Evolutionary conservation across 495 filamentous ascomycete genomes (phyloP), one percentile per base, ranked within the genome.

Genomic region (Terfezia claveryi): DNA sequence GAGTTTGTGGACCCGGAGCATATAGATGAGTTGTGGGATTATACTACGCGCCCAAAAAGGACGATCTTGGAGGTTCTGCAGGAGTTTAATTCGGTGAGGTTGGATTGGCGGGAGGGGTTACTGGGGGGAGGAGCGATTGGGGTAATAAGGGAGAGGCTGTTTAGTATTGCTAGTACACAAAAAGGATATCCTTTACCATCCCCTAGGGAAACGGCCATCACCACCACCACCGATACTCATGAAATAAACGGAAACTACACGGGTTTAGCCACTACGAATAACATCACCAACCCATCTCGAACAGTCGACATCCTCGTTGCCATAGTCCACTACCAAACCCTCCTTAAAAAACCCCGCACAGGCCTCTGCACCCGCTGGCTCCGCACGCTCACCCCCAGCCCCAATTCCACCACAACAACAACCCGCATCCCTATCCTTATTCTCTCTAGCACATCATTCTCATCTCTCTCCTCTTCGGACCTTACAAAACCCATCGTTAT

Each of bases 11-110:
- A 80, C 54, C 77, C 83, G 0, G 73, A 80, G 16, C 83, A 80
- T 64, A 74, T 85, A 10, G 87, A 96, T 60, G 92, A 99, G 57
- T 77, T 92, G 16, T 94, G 82, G 70, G 92, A 99, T 65, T 99
- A 96, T 66, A 89, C 88, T 1, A 86, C 87, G 5, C 82, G 92
- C 8, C 89, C 91, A 8, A 80, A 91, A 50, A 80, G 91, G 46
- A 88, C 81, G 58, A 92, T 95, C 59, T 67, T 99, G 8, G 91
- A 99, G 65, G 80, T 94, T 1, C 72, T 99, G 23, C 77, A 87
- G 49, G 91, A 99, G 57, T 96, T 99, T 64, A 74, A 83, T 51
- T 78, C 76, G 7, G 83, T 96, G 50, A 78, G 78, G 55, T 79
- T 99, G 5, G 86, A 89, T 0, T 85, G n/a, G 41, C 4, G 17